Evolutionary conservation across 805 yeast genomes (phyloP).

Genomic region (Wickerhamomyces chaumierensis): DNA sequence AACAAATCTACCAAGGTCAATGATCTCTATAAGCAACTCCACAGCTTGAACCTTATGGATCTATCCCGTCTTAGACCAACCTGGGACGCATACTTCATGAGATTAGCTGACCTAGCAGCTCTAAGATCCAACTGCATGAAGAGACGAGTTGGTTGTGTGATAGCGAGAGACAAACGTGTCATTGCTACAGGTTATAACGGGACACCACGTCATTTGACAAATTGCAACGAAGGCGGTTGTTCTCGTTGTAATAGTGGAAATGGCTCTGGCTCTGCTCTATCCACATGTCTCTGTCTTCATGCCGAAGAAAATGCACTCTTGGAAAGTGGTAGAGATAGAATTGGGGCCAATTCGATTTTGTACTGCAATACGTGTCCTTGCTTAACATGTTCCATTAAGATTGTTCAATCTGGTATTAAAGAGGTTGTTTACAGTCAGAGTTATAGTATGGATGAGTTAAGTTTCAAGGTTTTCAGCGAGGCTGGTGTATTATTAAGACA

Average conservation of each 20-base stretch:
- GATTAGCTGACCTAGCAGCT: constrained; percentile 87
- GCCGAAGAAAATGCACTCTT: constrained; percentile 95
- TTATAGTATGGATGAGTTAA: constrained; percentile 82
- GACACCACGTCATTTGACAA: constrained; percentile 78
- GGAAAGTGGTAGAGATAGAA: constrained; percentile 87
- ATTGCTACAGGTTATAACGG: constrained; percentile 97
- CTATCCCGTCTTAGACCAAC: constrained; percentile 66
- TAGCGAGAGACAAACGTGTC: constrained; percentile 76
- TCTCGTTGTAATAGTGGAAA: constrained; percentile 70
- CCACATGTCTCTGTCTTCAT: constrained; percentile 87
- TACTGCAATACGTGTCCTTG: constrained; percentile 98
- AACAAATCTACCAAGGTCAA: constrained; percentile 31
- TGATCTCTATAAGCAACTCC: constrained; percentile 27
- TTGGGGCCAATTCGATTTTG: constrained; percentile 50
- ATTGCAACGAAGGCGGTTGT: constrained; percentile 97
- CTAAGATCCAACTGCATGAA: constrained; percentile 93
- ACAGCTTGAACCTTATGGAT: constrained; percentile 34
- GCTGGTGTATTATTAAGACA: constrained; percentile 70
- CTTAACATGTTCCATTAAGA: constrained; percentile 88
- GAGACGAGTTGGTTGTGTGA: constrained; percentile 91
- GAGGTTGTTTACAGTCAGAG: constrained; percentile 91
- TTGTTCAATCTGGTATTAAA: constrained; percentile 81
- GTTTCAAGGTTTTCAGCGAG: constrained; percentile 57
- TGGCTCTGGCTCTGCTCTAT: constrained; percentile 48
- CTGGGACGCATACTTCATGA: constrained; percentile 97